Percentiles rank a stretch among this genome's conserved stretches.
Conservation (phyloP, 202 grass and related monocot species). For the Zizania palustris region DNA sequence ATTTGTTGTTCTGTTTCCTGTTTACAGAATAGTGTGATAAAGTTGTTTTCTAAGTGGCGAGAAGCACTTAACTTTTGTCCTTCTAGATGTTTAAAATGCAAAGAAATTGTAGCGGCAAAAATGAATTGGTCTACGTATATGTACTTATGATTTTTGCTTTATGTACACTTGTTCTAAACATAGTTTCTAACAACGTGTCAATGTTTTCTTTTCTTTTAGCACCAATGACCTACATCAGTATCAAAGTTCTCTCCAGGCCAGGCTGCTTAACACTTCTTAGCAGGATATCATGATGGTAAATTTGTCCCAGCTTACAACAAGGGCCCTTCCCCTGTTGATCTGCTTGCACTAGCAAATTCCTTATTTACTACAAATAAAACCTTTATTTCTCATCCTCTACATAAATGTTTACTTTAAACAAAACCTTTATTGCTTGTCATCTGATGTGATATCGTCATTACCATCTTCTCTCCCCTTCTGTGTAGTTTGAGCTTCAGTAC, state of each 20-base stretch:
- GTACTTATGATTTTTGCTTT: background rate
- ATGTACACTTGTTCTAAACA: background rate
- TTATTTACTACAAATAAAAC: no score
- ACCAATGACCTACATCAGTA: conserved; percentile 53
- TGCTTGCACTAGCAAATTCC: no score
- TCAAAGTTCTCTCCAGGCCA: conserved; percentile 76
- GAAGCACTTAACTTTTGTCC: background rate
- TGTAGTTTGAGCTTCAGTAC: no score
- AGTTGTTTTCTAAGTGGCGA: conserved; percentile 5
- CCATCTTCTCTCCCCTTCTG: no score
- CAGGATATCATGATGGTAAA: no score
- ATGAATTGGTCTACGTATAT: background rate
- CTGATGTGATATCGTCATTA: no score
- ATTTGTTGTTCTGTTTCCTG: background rate
- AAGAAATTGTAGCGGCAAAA: background rate
- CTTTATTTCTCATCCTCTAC: no score
- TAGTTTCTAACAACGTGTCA: conserved; percentile 5
- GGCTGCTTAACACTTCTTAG: conserved; percentile 91
- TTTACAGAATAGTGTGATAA: background rate
- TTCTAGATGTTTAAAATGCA: conserved; percentile 28
- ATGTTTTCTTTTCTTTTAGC: conserved; percentile 45
- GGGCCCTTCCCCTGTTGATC: no score
- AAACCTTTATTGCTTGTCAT: no score
- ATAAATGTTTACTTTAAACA: no score
- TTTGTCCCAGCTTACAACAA: no score